Evolutionary conservation across 345 rosid genomes (phyloP).

Genomic region (Fremontodendron californicum): DNA sequence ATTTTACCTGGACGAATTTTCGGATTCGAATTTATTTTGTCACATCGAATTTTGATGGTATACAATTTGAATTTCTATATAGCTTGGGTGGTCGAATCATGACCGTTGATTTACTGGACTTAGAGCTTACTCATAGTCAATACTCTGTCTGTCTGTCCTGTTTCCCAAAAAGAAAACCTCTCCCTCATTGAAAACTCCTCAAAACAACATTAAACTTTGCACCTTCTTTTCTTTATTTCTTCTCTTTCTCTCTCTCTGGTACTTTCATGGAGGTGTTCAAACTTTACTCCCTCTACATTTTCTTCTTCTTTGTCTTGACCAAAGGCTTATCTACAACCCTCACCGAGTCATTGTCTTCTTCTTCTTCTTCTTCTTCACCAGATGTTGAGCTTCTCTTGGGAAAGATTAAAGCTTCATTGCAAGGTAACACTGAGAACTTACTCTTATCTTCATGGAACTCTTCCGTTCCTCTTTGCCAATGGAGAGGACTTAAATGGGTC

Average conservation of each 20-base stretch:
- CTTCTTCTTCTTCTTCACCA: slow-evolving; percentile 38
- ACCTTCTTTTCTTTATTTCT: slow-evolving; percentile 11
- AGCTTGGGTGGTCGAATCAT: slow-evolving; percentile 24
- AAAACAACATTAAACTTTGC: slow-evolving; percentile 11
- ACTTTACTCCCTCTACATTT: slow-evolving; percentile 33
- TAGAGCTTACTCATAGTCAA: slow-evolving; percentile 38
- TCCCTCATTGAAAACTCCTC: slow-evolving; percentile 26
- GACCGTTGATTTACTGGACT: slow-evolving; percentile 40
- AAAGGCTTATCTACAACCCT: slow-evolving; percentile 9
- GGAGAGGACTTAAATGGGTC: slow-evolving; percentile 98
- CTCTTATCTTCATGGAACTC: slow-evolving; percentile 93
- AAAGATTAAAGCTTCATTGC: slow-evolving; percentile 71
- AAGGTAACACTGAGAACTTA: slow-evolving; percentile 72
- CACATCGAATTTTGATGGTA: too few relatives aligned
- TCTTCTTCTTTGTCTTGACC: slow-evolving; percentile 30
- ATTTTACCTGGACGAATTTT: too few relatives aligned
- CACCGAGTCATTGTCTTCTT: slow-evolving; percentile 17
- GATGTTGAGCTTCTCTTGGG: slow-evolving; percentile 74
- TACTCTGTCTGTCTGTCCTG: slow-evolving; percentile 47
- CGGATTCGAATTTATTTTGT: too few relatives aligned
- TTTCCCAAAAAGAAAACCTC: slow-evolving; percentile 40
- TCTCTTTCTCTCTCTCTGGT: slow-evolving; percentile 26
- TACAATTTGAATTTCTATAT: neutral
- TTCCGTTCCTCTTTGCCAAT: slow-evolving; percentile 83
- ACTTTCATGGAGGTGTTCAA: slow-evolving; percentile 51